Evolutionary conservation across 1,139 yeast genomes (phyloP).

Genomic region (Debaryomyces robertsiae): DNA sequence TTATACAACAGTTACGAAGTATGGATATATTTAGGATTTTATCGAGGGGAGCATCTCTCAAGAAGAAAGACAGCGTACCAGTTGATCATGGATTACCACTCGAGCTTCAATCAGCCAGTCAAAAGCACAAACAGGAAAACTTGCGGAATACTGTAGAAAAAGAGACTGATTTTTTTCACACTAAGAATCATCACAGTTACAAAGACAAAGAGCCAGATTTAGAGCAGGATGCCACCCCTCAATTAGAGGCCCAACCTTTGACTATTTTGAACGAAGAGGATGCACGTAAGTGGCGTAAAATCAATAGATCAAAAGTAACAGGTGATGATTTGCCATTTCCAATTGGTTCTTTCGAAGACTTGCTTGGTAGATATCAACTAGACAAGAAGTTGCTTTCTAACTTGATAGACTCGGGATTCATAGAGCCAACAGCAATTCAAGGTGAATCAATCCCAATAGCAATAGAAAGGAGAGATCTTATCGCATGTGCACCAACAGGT

Average conservation of each 20-base stretch:
- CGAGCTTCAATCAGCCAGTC: slow-evolving; percentile 18
- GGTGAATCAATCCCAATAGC: slow-evolving; percentile 79
- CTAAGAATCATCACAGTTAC: slow-evolving; percentile 39
- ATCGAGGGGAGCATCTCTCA: slow-evolving; percentile 80
- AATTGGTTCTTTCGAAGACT: slow-evolving; percentile 83
- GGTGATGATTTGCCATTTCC: slow-evolving; percentile 87
- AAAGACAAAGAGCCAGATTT: slow-evolving; percentile 20
- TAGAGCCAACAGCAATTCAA: slow-evolving; percentile 90
- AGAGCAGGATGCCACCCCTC: slow-evolving; percentile 25
- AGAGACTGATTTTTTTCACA: slow-evolving; percentile 73
- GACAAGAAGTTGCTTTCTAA: slow-evolving; percentile 66
- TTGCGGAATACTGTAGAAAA: slow-evolving; percentile 51
- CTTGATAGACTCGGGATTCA: slow-evolving; percentile 67
- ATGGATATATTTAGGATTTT: slow-evolving; percentile 93
- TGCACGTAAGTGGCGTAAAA: slow-evolving; percentile 57
- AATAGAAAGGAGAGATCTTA: slow-evolving; percentile 63
- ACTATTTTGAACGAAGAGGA: slow-evolving; percentile 57
- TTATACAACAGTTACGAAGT: neutral
- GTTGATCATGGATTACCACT: slow-evolving; percentile 51
- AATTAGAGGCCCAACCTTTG: slow-evolving; percentile 38
- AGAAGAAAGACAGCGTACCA: slow-evolving; percentile 49
- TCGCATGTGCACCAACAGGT: slow-evolving; percentile 40
- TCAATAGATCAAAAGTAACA: slow-evolving; percentile 62
- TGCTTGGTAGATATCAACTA: slow-evolving; percentile 65
- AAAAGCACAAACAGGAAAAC: slow-evolving; percentile 37